Conservation (phyloP, 495 filamentous ascomycete genomes). For the Talaromyces thailandensis region DNA sequence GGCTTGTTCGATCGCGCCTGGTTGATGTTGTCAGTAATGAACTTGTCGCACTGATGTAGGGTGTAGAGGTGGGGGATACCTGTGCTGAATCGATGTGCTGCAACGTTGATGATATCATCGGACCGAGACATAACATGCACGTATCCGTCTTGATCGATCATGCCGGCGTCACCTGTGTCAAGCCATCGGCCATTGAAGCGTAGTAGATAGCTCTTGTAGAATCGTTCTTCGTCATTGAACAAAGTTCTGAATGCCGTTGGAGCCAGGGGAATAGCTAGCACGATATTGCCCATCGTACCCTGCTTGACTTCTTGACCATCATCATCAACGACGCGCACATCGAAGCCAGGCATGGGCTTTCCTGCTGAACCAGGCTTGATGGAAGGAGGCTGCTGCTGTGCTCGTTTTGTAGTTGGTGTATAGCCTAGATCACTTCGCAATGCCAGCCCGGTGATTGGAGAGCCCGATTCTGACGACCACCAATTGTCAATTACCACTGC, state of each 20-base stretch:
- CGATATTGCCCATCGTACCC: constrained; percentile 85
- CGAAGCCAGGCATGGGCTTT: constrained; percentile 84
- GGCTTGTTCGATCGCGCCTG: constrained; percentile 80
- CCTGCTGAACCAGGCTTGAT: constrained; percentile 83
- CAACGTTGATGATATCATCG: constrained; percentile 94
- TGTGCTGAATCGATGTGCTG: constrained; percentile 85
- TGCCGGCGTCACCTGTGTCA: constrained; percentile 85
- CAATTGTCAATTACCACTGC: constrained; percentile 83
- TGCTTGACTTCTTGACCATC: constrained; percentile 55
- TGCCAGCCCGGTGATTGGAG: constrained; percentile 77
- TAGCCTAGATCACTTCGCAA: constrained; percentile 33
- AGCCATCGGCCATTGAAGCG: constrained; percentile 73
- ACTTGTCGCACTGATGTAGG: neutral
- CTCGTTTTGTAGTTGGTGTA: constrained; percentile 7
- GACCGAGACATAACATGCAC: constrained; percentile 78
- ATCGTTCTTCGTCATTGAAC: constrained; percentile 75
- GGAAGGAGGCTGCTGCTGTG: constrained; percentile 18
- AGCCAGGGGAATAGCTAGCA: constrained; percentile 69
- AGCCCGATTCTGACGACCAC: constrained; percentile 92
- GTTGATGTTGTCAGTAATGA: neutral
- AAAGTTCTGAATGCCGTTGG: constrained; percentile 80
- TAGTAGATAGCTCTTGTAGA: constrained; percentile 73
- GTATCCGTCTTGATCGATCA: constrained; percentile 75
- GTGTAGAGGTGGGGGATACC: constrained; percentile 36
- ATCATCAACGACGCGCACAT: constrained; percentile 76